phyloP scores from a whole-genome alignment of 768 basidiomycete species.

The Termitomyces titanicus region DNA sequence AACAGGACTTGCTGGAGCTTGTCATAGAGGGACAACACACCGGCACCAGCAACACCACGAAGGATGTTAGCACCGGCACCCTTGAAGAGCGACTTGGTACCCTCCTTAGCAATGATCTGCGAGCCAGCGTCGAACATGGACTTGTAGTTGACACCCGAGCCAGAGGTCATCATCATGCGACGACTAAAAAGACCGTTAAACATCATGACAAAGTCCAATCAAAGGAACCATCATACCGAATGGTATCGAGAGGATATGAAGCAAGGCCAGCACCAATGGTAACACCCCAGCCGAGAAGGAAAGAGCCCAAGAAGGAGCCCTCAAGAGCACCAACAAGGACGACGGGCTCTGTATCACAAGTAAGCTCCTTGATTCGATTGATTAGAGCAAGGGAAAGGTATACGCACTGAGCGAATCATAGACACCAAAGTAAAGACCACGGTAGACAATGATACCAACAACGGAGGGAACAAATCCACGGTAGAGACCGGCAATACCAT shows the following conservation, averaged over 20 bases:
- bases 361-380: constrained; percentile 16
- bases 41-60: constrained; percentile 99
- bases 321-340: constrained; percentile 94
- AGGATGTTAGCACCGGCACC: constrained; percentile 95
- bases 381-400: not conserved
- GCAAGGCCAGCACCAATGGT: constrained; percentile 99
- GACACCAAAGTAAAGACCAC: constrained; percentile 99
- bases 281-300: constrained; percentile 97
- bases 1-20: constrained; percentile 95
- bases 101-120: constrained; percentile 93
- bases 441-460: constrained; percentile 99
- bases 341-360: constrained; percentile 71
- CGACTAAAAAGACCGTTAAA: constrained; percentile 58
- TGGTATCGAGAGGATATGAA: constrained; percentile 92
- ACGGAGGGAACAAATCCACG: constrained; percentile 99
- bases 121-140: constrained; percentile 97
- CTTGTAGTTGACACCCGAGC: constrained; percentile 94
- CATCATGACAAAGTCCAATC: not conserved
- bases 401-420: constrained; percentile 88
- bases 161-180: constrained; percentile 99
- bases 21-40: constrained; percentile 99
- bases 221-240: constrained; percentile 51
- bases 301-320: constrained; percentile 96
- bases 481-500: constrained; percentile 99
- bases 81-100: constrained; percentile 95